These are phyloP conservation scores for Colletotrichum endophyticum DNA, from an alignment of 2,329 filamentous ascomycete genomes.

Conservation along the genomic window DNA sequence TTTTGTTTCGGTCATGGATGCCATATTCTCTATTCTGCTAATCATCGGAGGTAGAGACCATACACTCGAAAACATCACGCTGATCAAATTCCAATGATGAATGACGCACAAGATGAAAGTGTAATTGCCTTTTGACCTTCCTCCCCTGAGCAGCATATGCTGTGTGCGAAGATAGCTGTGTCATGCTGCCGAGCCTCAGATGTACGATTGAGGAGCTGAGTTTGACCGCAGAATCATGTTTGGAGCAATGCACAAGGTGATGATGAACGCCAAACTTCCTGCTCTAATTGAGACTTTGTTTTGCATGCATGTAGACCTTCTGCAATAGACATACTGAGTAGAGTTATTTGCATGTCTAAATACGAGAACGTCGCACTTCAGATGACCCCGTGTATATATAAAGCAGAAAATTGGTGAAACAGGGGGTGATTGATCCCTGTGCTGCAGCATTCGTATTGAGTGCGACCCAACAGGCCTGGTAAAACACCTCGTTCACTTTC, in stretches of 20 bases:
- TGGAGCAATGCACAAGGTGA: not conserved
- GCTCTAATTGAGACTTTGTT: not conserved
- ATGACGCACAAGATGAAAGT: fast-evolving
- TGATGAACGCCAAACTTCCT: not conserved
- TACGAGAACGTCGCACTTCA: not conserved
- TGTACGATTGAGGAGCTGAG: not conserved
- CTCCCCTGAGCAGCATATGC: not conserved
- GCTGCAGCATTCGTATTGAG: not conserved
- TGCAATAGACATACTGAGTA: not conserved
- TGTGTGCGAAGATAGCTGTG: not conserved
- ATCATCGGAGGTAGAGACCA: not conserved
- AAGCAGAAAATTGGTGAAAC: not conserved
- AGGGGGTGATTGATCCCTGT: not conserved
- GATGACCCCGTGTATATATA: not conserved
- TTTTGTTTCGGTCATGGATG: not conserved
- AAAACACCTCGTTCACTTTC: not conserved
- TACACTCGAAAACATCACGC: fast-evolving
- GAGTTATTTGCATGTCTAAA: not conserved
- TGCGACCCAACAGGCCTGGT: not conserved
- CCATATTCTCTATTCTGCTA: not conserved
- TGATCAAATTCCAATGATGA: not conserved
- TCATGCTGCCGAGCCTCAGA: not conserved
- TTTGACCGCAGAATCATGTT: not conserved
- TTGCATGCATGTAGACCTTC: not conserved
- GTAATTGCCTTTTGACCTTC: not conserved